These are phyloP conservation scores for Hysterium pulicare DNA, from an alignment of 2,329 filamentous ascomycete species.

Conservation along the genomic window DNA sequence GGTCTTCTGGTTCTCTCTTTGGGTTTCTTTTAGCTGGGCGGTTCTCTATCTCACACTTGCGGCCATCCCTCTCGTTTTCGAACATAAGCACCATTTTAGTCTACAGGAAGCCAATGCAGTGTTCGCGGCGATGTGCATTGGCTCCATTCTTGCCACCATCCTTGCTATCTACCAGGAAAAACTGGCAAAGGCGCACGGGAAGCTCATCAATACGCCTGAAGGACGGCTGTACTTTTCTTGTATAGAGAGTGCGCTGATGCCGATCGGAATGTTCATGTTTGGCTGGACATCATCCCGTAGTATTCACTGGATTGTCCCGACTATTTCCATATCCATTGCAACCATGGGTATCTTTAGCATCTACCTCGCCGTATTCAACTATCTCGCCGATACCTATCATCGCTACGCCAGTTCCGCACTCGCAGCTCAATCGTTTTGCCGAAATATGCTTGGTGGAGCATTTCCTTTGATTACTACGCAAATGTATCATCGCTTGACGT, in stretches of 20 bases:
- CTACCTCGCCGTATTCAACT: conserved; percentile 81
- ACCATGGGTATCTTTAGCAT: conserved; percentile 85
- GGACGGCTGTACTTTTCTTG: conserved; percentile 80
- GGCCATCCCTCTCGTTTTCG: conserved; percentile 75
- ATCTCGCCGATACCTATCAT: conserved; percentile 84
- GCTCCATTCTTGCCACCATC: conserved; percentile 62
- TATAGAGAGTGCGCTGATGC: conserved; percentile 69
- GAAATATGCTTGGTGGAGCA: conserved; percentile 74
- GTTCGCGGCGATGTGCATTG: conserved; percentile 70
- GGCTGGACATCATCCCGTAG: conserved; percentile 64
- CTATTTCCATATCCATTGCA: conserved; percentile 67
- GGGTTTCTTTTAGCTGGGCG: conserved; percentile 88
- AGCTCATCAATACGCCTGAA: conserved; percentile 56
- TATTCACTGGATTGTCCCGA: conserved; percentile 69
- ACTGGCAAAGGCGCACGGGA: conserved; percentile 51
- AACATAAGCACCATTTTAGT: conserved; percentile 63
- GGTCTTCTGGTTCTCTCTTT: conserved; percentile 83
- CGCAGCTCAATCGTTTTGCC: conserved; percentile 80
- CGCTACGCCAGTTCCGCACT: conserved; percentile 80
- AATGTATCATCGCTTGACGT: conserved; percentile 71
- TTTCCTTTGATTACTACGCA: conserved; percentile 74
- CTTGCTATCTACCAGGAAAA: conserved; percentile 71
- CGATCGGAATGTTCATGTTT: conserved; percentile 77
- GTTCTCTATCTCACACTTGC: conserved; percentile 82
- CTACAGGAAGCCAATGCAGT: conserved; percentile 66